Evolutionary conservation across 1,139 yeast genomes (phyloP), one percentile per base, ranked within the genome.

Genomic region (Candida freyschussii): DNA sequence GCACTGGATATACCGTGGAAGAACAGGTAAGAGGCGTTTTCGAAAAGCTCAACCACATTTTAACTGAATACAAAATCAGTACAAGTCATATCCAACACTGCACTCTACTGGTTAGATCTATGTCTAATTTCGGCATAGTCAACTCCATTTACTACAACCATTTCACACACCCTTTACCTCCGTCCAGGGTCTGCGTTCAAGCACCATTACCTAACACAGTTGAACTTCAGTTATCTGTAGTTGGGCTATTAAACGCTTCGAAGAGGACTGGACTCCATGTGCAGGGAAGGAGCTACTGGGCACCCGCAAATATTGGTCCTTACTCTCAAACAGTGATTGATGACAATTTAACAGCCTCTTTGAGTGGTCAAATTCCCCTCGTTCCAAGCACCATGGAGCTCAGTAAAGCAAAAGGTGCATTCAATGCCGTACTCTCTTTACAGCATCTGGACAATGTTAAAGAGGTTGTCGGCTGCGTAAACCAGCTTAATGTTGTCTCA

Each of bases 281-380:
- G 5, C 86, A 91, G 48, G 86, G 97, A 1, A 67, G 91, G 37
- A 86, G 96, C 18, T 87, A 81, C 55, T 91, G 98, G 98, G 96
- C 96, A 0, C 98, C 98, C 0, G 93, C 95, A 28, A 91, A 91
- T 48, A 91, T 91, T 36, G 98, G 98, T 0, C 98, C 98, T 0
- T 91, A 91, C 55, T 89, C 98, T 0, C 98, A 91, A 57, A 74
- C 91, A 1, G 73, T 78, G 10, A 40, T 50, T 19, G 65, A 62
- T 41, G 60, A 59, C 13, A 67, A 70, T 19, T 57, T 63, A 24
- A 48, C 75, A 7, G 77, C 83, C 1, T 71, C 75, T 26, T 60
- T 87, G n/a, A 85, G 96, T 26, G 98, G 98, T 0, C 97, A 91
- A 58, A 89, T 91, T 24, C 95, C 96, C 1, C 63, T 91, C 29